Conservation (phyloP, 331 rosid species). For the Dryas integrifolia region DNA sequence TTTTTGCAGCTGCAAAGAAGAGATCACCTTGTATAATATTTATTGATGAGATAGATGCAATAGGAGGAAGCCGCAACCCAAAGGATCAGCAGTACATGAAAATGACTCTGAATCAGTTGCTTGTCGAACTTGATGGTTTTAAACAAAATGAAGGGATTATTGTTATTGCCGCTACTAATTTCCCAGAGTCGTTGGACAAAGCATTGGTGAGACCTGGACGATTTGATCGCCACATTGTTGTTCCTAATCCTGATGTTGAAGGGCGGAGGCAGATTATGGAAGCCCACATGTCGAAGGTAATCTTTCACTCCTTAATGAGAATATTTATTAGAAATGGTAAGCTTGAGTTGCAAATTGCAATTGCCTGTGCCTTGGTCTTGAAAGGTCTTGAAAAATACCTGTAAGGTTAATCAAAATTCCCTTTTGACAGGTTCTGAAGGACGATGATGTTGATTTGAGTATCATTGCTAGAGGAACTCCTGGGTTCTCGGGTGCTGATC, state of each 20-base stretch:
- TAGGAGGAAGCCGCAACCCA: conserved; percentile 76
- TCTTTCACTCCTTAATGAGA: neutral
- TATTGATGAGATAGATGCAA: conserved; percentile 91
- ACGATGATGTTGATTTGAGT: conserved; percentile 71
- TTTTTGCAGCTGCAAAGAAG: conserved; percentile 87
- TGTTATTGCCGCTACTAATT: conserved; percentile 92
- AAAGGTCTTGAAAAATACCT: neutral
- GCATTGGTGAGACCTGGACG: conserved; percentile 97
- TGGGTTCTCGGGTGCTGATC: conserved; percentile 81
- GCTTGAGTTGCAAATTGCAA: conserved; percentile 24
- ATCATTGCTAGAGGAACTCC: conserved; percentile 80
- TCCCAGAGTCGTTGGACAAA: conserved; percentile 80
- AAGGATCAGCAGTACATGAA: conserved; percentile 73
- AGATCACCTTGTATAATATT: conserved; percentile 87
- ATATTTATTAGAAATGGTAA: neutral
- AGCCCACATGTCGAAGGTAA: conserved; percentile 81
- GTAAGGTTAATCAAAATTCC: neutral
- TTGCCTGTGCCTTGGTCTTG: neutral
- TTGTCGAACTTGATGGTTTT: conserved; percentile 92
- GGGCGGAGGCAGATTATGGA: conserved; percentile 92
- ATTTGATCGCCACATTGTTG: conserved; percentile 79
- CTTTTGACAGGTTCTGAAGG: conserved; percentile 58
- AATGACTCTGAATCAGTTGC: conserved; percentile 88
- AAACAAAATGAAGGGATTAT: conserved; percentile 92
- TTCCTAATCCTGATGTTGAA: conserved; percentile 94